Conservation (phyloP, 305 asterid species). For the Fraxinus greggii region DNA sequence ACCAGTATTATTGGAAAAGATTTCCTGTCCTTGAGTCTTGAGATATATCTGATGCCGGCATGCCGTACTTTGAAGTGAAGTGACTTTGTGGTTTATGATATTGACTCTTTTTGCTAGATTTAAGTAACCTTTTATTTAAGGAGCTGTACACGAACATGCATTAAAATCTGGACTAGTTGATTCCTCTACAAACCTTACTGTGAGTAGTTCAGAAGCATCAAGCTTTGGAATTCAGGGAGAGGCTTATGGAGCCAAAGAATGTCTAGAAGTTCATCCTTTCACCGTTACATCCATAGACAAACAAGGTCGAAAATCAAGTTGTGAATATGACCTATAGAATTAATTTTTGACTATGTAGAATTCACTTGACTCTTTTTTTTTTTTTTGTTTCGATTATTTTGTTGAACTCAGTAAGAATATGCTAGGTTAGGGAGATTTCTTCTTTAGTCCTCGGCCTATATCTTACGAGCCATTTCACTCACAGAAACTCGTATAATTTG, state of each 20-base stretch:
- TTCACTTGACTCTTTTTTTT: background rate
- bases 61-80: background rate
- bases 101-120: background rate
- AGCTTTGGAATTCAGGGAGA: background rate
- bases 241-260: background rate
- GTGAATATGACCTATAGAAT: background rate
- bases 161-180: background rate
- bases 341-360: background rate
- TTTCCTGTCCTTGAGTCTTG: background rate
- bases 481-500: background rate
- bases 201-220: background rate
- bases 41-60: background rate
- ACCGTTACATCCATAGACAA: background rate
- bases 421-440: background rate
- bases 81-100: background rate
- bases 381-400: background rate
- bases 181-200: background rate
- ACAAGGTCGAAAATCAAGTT: background rate
- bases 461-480: background rate
- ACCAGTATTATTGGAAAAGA: background rate
- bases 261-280: slow-evolving; percentile 2
- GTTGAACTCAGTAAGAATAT: background rate
- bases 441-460: slow-evolving; percentile 1
- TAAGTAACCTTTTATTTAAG: background rate
- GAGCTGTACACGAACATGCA: background rate